Conservation (phyloP, 176 grass and related monocot genomes). For the Pontederia crassipes region DNA sequence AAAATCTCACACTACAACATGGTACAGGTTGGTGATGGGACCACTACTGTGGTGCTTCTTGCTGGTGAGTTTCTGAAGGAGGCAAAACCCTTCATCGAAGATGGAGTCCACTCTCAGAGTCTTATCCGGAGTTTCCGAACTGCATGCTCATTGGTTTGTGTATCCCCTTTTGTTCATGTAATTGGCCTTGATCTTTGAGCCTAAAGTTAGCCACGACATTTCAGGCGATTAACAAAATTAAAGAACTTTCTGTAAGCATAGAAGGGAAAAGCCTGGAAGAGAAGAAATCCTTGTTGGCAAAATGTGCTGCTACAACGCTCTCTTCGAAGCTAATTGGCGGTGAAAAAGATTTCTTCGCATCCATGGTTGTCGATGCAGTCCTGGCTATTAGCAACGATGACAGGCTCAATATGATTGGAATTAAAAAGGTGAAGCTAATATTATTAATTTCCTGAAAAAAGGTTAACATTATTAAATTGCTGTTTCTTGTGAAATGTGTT, state of each 20-base stretch:
- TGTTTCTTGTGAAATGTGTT: too few relatives aligned
- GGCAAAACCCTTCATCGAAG: slow-evolving; percentile 95
- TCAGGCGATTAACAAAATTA: slow-evolving; percentile 77
- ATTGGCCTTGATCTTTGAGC: slow-evolving; percentile 1
- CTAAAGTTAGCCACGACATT: slow-evolving; percentile 8
- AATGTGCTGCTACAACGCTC: slow-evolving; percentile 89
- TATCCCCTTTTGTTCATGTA: neutral
- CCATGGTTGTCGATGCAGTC: slow-evolving; percentile 93
- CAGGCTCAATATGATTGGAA: slow-evolving; percentile 85
- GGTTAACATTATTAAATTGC: neutral
- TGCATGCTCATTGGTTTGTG: slow-evolving; percentile 46
- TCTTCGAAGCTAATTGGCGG: slow-evolving; percentile 86
- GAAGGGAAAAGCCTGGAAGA: slow-evolving; percentile 93
- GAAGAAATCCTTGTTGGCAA: slow-evolving; percentile 74
- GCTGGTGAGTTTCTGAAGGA: slow-evolving; percentile 87
- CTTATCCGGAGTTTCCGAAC: slow-evolving; percentile 76
- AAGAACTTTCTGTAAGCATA: slow-evolving; percentile 90
- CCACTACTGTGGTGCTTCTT: slow-evolving; percentile 97
- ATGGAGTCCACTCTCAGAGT: slow-evolving; percentile 85
- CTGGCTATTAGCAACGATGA: slow-evolving; percentile 79
- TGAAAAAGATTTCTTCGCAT: slow-evolving; percentile 89
- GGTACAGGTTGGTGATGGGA: slow-evolving; percentile 87
- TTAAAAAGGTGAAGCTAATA: slow-evolving; percentile 59
- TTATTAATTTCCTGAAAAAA: too few relatives aligned
- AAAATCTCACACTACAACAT: slow-evolving; percentile 4